These are phyloP conservation scores for Boechera stricta DNA, from an alignment of 345 rosid genomes.

Conservation along the genomic window DNA sequence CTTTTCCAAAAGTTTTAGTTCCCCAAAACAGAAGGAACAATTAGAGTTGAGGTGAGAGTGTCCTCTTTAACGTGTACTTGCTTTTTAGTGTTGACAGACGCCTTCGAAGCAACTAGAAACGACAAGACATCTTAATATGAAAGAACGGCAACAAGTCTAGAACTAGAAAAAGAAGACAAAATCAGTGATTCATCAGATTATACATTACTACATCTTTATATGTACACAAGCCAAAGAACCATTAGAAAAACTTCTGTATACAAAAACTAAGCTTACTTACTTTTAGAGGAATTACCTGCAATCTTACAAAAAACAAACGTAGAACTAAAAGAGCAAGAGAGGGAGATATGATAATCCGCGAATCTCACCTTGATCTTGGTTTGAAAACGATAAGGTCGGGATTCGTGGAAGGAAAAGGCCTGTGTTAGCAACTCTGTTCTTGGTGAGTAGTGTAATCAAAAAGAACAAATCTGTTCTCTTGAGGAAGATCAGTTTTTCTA, in stretches of 20 bases:
- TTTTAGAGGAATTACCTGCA: slow-evolving; percentile 31
- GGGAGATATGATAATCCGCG: slow-evolving; percentile 15
- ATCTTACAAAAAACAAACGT: slow-evolving; percentile 28
- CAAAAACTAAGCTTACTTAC: slow-evolving; percentile 45
- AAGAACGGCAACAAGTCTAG: slow-evolving; percentile 22
- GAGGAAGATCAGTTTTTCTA: slow-evolving; percentile 69
- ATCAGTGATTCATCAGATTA: slow-evolving; percentile 37
- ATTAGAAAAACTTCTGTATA: slow-evolving; percentile 41
- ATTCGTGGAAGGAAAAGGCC: slow-evolving; percentile 37
- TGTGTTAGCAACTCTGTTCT: slow-evolving; percentile 49
- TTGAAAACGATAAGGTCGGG: slow-evolving; percentile 50
- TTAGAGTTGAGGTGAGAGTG: background rate
- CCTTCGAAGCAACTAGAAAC: slow-evolving; percentile 11
- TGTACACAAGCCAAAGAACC: slow-evolving; percentile 46
- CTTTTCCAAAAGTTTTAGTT: background rate
- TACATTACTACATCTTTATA: slow-evolving; percentile 37
- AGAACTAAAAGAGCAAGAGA: slow-evolving; percentile 22
- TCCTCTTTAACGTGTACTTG: slow-evolving; percentile 16
- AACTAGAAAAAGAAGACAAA: slow-evolving; percentile 8
- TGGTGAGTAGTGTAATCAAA: slow-evolving; percentile 75
- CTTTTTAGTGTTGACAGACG: background rate
- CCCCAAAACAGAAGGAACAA: background rate
- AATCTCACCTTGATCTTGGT: slow-evolving; percentile 46
- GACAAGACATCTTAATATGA: slow-evolving; percentile 17
- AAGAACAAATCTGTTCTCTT: slow-evolving; percentile 38